Conservation (phyloP, 805 yeast species). For the Kodamaea restingae region DNA sequence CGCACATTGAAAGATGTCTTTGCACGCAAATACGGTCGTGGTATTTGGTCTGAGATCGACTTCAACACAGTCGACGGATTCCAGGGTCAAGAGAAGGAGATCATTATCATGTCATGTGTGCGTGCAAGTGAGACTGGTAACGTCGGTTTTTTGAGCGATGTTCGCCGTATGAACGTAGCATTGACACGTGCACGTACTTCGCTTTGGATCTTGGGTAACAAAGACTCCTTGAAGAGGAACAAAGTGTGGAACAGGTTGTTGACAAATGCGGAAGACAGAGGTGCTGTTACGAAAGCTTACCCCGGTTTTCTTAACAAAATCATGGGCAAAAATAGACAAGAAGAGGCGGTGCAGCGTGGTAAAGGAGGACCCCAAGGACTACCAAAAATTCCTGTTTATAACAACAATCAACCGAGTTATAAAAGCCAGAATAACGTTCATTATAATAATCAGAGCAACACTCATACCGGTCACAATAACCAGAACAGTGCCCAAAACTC, state of each 20-base stretch:
- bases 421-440: too few species aligned
- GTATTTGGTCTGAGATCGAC: conserved; percentile 64
- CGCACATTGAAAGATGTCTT: conserved; percentile 55
- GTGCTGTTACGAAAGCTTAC: conserved; percentile 26
- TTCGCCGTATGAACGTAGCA: conserved; percentile 96
- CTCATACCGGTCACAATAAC: too few species aligned
- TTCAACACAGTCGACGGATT: conserved; percentile 97
- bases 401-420: too few species aligned
- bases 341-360: not conserved
- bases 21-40: conserved; percentile 53
- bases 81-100: conserved; percentile 94
- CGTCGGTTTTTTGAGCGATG: conserved; percentile 88
- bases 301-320: conserved; percentile 30
- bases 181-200: conserved; percentile 90
- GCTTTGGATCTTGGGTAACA: conserved; percentile 87
- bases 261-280: conserved; percentile 56
- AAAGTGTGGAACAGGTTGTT: conserved; percentile 71
- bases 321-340: not conserved
- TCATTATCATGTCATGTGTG: conserved; percentile 92
- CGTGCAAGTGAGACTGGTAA: conserved; percentile 67
- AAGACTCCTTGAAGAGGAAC: conserved; percentile 58
- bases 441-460: too few species aligned
- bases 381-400: too few species aligned
- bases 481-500: too few species aligned
- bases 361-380: too few species aligned